These are phyloP conservation scores for Solanum neorickii DNA, from an alignment of 257 asterid genomes.

Conservation along the genomic window DNA sequence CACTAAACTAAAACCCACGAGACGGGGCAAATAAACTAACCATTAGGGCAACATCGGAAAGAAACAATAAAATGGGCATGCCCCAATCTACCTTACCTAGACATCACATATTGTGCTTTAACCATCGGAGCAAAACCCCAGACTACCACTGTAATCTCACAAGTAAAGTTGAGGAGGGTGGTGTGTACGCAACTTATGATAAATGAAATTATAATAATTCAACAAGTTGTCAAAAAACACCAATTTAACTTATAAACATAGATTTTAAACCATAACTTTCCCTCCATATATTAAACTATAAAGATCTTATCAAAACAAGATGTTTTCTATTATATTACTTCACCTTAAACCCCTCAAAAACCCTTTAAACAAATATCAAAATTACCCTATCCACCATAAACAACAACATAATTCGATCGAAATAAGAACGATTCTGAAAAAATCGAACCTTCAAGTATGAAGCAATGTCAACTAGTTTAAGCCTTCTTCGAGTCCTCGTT, in stretches of 20 bases:
- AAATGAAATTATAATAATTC: neutral
- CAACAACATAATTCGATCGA: neutral
- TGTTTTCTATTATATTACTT: neutral
- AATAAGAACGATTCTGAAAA: neutral
- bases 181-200: neutral
- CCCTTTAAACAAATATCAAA: neutral
- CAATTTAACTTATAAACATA: neutral
- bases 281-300: neutral
- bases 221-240: too few relatives aligned
- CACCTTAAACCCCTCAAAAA: neutral
- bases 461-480: neutral
- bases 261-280: neutral
- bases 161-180: neutral
- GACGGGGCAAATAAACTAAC: neutral
- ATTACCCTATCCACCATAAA: neutral
- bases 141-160: neutral
- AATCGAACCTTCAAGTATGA: neutral
- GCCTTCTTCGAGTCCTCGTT: conserved; percentile 33
- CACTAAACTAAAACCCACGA: neutral
- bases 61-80: neutral
- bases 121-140: neutral
- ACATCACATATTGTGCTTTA: neutral
- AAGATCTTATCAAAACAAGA: neutral
- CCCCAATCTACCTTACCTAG: neutral
- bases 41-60: neutral